phyloP scores from a whole-genome alignment of 176 grass and related monocot genomes.

The Aegilops tauschii region DNA sequence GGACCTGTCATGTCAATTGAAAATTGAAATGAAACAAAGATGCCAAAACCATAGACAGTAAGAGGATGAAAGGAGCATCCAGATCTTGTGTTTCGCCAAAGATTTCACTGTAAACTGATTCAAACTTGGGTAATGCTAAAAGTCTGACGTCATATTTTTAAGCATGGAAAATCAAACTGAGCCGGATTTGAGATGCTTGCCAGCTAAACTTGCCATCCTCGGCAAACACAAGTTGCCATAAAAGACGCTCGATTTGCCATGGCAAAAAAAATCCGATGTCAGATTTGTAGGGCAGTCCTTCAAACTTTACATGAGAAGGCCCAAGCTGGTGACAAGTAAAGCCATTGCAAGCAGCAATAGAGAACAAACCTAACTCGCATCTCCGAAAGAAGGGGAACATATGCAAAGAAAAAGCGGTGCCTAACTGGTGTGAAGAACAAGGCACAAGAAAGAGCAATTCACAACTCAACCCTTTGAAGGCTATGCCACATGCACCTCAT shows the following conservation, averaged over 20 bases:
- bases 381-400: background rate
- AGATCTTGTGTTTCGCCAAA: background rate
- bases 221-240: no score
- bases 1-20: background rate
- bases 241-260: no score
- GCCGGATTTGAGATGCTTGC: no score
- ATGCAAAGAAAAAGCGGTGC: background rate
- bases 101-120: background rate
- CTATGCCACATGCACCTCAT: background rate
- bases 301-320: background rate
- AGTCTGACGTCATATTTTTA: no score
- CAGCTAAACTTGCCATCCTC: no score
- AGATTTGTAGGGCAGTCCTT: no score
- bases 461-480: background rate
- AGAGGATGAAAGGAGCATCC: background rate
- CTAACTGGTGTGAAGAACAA: slow-evolving; percentile 7
- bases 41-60: background rate
- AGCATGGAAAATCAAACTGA: no score
- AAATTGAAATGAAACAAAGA: background rate
- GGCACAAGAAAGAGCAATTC: background rate
- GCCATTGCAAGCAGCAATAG: background rate
- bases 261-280: no score
- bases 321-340: background rate
- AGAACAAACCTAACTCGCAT: background rate
- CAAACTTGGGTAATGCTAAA: background rate